Conservation (phyloP, 2,329 filamentous ascomycete species). For the Aspergillus sp. region DNA sequence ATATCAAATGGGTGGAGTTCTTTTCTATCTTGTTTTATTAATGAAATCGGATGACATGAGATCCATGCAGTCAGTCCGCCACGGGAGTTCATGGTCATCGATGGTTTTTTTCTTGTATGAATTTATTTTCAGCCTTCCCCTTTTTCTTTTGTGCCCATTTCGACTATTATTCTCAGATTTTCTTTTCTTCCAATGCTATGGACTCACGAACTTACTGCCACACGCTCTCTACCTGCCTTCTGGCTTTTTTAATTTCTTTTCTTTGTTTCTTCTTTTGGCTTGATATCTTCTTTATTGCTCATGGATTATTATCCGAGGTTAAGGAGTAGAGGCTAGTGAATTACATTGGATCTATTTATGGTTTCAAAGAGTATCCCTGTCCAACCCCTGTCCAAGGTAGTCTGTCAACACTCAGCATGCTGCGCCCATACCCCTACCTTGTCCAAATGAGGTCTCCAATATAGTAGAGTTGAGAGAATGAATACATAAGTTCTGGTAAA, state of each 20-base stretch:
- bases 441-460: no score
- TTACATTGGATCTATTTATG: conserved; percentile 8
- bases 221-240: background rate
- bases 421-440: no score
- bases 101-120: conserved; percentile 4
- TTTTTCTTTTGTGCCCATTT: conserved; percentile 3
- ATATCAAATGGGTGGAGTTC: conserved; percentile 11
- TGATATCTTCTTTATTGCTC: conserved; percentile 14
- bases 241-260: conserved; percentile 12
- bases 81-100: conserved; percentile 9
- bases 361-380: background rate
- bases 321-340: conserved; percentile 13
- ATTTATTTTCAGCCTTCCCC: conserved; percentile 3
- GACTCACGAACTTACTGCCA: background rate
- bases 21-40: conserved; percentile 9
- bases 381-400: no score
- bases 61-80: conserved; percentile 7
- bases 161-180: conserved; percentile 6
- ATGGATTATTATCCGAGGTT: conserved; percentile 18
- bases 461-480: no score
- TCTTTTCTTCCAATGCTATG: conserved; percentile 1
- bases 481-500: no score
- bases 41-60: conserved; percentile 13
- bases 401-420: no score
- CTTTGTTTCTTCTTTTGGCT: conserved; percentile 9